These are phyloP conservation scores for Lentinus brumalis DNA, from an alignment of 768 basidiomycete species.

Conservation along the genomic window DNA sequence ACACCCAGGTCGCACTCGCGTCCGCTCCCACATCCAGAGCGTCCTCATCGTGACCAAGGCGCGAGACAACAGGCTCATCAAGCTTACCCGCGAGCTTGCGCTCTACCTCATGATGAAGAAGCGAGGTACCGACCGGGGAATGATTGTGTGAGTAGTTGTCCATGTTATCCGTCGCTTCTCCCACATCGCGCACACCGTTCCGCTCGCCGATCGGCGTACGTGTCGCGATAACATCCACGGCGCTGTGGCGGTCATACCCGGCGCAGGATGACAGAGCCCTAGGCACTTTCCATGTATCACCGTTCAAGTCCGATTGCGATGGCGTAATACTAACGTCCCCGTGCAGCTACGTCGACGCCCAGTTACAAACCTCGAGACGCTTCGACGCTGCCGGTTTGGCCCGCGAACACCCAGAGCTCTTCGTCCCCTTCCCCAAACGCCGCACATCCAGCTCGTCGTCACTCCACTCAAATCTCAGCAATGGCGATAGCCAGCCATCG, in stretches of 20 bases:
- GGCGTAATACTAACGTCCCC: not conserved
- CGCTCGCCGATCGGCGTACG: no score
- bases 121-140: conserved; percentile 66
- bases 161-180: conserved; percentile 11
- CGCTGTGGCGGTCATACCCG: no score
- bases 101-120: conserved; percentile 93
- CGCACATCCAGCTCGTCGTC: conserved; percentile 74
- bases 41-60: conserved; percentile 97
- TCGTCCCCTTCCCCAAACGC: conserved; percentile 74
- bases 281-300: not conserved
- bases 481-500: conserved; percentile 38
- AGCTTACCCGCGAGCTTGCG: conserved; percentile 90
- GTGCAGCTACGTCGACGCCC: conserved; percentile 88
- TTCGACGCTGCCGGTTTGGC: conserved; percentile 93
- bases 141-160: conserved; percentile 69
- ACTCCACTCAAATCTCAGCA: conserved; percentile 50
- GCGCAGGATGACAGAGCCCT: not conserved
- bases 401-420: conserved; percentile 85
- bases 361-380: conserved; percentile 83
- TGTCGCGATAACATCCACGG: no score
- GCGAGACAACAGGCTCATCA: conserved; percentile 93
- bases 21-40: conserved; percentile 88
- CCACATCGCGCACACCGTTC: conserved; percentile 11
- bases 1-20: conserved; percentile 80
- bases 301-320: not conserved